Percentiles rank a stretch among this genome's conserved stretches.
Evolutionary conservation across 305 asterid species (phyloP).

Genomic region (Solanum aculeatissimum): DNA sequence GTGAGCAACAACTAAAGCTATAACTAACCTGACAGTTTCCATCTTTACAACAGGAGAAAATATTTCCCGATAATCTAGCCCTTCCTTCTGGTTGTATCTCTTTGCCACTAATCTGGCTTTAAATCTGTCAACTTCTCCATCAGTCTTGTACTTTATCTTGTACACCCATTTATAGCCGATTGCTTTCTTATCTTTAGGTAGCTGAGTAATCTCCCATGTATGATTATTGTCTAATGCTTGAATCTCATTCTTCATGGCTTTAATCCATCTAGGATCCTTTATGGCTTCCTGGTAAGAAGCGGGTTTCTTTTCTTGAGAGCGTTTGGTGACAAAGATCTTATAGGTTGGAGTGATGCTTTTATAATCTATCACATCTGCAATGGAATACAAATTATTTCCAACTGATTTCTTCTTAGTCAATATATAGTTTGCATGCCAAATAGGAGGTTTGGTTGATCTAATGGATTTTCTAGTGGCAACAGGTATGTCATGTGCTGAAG

Average conservation of each 20-base stretch:
- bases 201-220: not conserved
- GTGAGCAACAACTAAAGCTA: no score
- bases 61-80: not conserved
- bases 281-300: not conserved
- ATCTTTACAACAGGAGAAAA: not conserved
- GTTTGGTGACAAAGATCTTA: not conserved
- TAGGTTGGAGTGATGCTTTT: not conserved
- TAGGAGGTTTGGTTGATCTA: not conserved
- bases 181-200: not conserved
- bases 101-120: no score
- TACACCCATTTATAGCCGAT: not conserved
- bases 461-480: no score
- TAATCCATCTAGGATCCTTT: not conserved
- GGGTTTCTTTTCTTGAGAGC: not conserved
- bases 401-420: accelerated
- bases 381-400: not conserved
- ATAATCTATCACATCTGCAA: not conserved
- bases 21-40: not conserved
- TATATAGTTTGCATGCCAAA: not conserved
- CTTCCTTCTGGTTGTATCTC: no score
- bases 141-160: no score
- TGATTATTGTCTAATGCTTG: no score
- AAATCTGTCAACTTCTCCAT: no score
- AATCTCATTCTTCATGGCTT: no score
- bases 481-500: no score